A percentile compares a stretch with the other conserved stretches of the same genome.
Evolutionary conservation across 345 rosid genomes (phyloP).

Genomic region (Ceriops tagal): DNA sequence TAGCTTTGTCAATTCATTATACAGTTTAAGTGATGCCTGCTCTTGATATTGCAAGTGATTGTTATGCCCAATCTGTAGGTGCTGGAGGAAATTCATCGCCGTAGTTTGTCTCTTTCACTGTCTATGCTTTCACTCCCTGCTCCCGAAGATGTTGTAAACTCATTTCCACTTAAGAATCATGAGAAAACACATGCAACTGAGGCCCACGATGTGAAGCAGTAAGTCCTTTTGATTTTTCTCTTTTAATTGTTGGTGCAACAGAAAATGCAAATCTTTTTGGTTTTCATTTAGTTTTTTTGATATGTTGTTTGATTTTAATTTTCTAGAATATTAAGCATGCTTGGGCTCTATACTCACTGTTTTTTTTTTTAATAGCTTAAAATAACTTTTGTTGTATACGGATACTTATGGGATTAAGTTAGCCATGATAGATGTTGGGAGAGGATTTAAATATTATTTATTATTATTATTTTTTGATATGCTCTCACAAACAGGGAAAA

Average conservation of each 20-base stretch:
- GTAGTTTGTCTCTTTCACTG: slow-evolving; percentile 17
- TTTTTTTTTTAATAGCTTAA: too few relatives aligned
- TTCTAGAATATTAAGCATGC: too few relatives aligned
- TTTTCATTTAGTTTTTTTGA: too few relatives aligned
- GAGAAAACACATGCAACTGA: slow-evolving; percentile 10
- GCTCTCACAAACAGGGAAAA: too few relatives aligned
- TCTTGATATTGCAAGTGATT: not conserved
- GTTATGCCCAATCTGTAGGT: slow-evolving; percentile 11
- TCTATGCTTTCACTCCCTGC: slow-evolving; percentile 23
- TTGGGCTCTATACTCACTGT: too few relatives aligned
- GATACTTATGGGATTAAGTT: too few relatives aligned
- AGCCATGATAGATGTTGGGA: too few relatives aligned
- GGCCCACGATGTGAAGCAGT: slow-evolving; percentile 15
- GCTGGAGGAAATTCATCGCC: slow-evolving; percentile 27
- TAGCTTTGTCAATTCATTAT: not conserved
- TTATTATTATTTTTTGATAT: too few relatives aligned
- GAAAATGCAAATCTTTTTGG: too few relatives aligned
- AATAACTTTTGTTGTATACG: too few relatives aligned
- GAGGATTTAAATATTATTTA: too few relatives aligned
- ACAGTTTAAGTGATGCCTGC: not conserved
- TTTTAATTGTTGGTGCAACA: not conserved
- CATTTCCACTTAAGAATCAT: slow-evolving; percentile 22
- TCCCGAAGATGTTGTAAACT: slow-evolving; percentile 24
- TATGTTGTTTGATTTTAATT: too few relatives aligned
- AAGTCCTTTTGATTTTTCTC: not conserved